phyloP scores from a whole-genome alignment of 768 basidiomycete species.

The Mycena chlorophos region DNA sequence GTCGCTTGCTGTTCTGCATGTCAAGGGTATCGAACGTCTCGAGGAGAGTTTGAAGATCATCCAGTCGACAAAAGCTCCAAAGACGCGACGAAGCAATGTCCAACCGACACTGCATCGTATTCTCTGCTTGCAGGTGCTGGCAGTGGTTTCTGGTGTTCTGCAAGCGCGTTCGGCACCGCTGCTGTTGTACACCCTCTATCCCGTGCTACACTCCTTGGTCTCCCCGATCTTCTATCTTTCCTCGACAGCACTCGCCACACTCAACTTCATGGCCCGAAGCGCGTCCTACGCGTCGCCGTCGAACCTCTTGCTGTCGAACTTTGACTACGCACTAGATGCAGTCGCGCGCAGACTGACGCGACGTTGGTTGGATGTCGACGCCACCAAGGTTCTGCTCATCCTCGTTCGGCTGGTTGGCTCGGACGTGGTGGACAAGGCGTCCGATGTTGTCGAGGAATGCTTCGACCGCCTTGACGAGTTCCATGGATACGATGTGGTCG shows the following conservation, averaged over 20 bases:
- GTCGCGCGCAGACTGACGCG: slow-evolving; percentile 81
- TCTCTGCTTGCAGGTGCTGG: slow-evolving; percentile 72
- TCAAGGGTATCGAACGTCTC: slow-evolving; percentile 64
- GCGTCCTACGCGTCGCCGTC: slow-evolving; percentile 87
- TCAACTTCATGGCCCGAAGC: slow-evolving; percentile 68
- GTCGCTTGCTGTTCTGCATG: slow-evolving; percentile 54
- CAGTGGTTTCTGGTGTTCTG: slow-evolving; percentile 70
- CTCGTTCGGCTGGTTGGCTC: slow-evolving; percentile 85
- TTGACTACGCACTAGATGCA: slow-evolving; percentile 93
- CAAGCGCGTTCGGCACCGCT: slow-evolving; percentile 69
- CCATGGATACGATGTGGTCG: slow-evolving; percentile 86
- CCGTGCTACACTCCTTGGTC: slow-evolving; percentile 81
- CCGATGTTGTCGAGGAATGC: slow-evolving; percentile 95
- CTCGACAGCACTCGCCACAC: slow-evolving; percentile 71
- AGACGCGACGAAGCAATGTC: slow-evolving; percentile 24
- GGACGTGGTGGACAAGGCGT: slow-evolving; percentile 84
- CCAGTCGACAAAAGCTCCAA: slow-evolving; percentile 34
- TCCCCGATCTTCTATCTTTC: slow-evolving; percentile 69
- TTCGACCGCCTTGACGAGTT: slow-evolving; percentile 96
- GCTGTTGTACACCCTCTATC: slow-evolving; percentile 81
- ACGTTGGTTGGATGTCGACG: slow-evolving; percentile 82
- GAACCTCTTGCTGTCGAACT: slow-evolving; percentile 89
- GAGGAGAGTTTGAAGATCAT: slow-evolving; percentile 57
- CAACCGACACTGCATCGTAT: slow-evolving; percentile 71
- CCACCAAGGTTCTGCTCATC: slow-evolving; percentile 83